Base-by-base conservation (phyloP, 108 stramenopile genomes). In the Cyclotella cryptica region DNA sequence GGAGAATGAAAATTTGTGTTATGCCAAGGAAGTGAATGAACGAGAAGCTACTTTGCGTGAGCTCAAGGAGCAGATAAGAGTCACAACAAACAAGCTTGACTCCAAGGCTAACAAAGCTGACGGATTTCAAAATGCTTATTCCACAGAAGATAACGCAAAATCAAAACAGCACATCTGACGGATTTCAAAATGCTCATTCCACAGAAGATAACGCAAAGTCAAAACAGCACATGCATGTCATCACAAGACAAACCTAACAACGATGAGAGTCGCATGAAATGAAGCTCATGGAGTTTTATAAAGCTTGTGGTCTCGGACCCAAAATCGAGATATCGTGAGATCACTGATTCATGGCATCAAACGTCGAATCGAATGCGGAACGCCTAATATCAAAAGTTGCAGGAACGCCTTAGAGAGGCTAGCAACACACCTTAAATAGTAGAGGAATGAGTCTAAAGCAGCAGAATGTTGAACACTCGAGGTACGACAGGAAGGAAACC, bases 61-160 rank as follows among this genome's bases (percentile, higher is more conserved):
- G 26, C 18, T 66, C 22, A 46, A 66, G n/a, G 65, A n/a, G 11
- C 43, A 47, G 22, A 66, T 66, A 7, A 24, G 46, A 28, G 45
- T 5, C 10, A 66, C 1, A 19, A 10, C 40, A 15, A 30, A 63
- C 10, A 11, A 3, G 12, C 13, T 3, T 63, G 61, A 41, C 8
- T 63, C 9, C 9, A 9, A n/a, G 3, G 47, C 47, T 49, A n/a
- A 17, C 3, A 26, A 21, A 9, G 3, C 5, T 62, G 29, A 62
- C 35, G 60, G 3, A 9, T n/a, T 3, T 17, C 47, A 49, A 9
- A n/a, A 49, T 17, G n/a, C 9, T 1, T 3, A 49, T 7, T n/a
- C 47, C n/a, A n/a, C 47, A 45, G 44, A 45, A 45, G 44, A 12
- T n/a, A n/a, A n/a, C n/a, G n/a, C n/a, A n/a, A n/a, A n/a, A n/a